phyloP scores from a whole-genome alignment of 129 eudicot genomes.

The Flaveria bidentis region DNA sequence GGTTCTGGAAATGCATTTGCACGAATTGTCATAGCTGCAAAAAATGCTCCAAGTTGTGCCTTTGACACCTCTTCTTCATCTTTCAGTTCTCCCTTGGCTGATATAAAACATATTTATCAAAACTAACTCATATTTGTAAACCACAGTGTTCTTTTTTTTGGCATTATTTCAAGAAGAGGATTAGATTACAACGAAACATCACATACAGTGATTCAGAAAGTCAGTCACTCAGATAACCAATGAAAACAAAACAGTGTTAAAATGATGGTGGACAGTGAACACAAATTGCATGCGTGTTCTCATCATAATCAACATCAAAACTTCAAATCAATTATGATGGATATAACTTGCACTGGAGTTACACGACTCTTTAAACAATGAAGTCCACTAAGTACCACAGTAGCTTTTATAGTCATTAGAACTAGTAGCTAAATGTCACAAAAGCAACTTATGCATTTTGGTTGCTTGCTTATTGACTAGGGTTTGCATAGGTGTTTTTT shows the following conservation, averaged over 20 bases:
- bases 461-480: neutral
- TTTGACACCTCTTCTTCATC: constrained; percentile 83
- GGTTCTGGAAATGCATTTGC: constrained; percentile 91
- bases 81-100: constrained; percentile 91
- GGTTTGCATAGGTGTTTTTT: neutral
- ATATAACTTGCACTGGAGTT: neutral
- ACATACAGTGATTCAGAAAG: constrained; percentile 1
- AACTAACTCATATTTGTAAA: neutral
- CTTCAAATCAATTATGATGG: neutral
- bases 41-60: constrained; percentile 95
- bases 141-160: neutral
- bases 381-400: neutral
- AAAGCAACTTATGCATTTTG: neutral
- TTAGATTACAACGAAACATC: neutral
- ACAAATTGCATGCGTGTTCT: neutral
- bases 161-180: neutral
- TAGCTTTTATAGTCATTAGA: neutral
- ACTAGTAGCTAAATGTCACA: neutral
- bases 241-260: constrained; percentile 8
- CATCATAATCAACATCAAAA: neutral
- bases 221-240: constrained; percentile 1
- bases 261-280: neutral
- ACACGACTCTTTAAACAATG: neutral
- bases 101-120: constrained; percentile 27
- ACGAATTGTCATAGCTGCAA: constrained; percentile 94